phyloP scores from a whole-genome alignment of 257 asterid species.

The Nicotiana benthamiana region DNA sequence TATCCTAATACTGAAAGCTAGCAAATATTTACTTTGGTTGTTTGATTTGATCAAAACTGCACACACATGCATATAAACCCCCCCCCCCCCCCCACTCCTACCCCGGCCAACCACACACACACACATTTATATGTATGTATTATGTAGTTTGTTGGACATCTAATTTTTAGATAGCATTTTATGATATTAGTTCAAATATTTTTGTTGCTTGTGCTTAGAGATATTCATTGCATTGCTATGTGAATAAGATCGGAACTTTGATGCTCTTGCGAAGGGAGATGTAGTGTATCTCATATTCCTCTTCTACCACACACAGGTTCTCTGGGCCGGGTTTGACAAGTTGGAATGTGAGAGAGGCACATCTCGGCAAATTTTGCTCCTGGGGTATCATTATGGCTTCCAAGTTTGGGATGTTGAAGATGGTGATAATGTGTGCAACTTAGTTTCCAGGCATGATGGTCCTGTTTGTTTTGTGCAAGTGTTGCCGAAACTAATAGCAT shows the following conservation, averaged over 20 bases:
- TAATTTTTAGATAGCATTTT: neutral
- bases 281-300: slow-evolving; percentile 5
- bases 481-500: slow-evolving; percentile 48
- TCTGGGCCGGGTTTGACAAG: slow-evolving; percentile 71
- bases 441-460: slow-evolving; percentile 85
- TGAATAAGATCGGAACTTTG: neutral
- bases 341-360: slow-evolving; percentile 34
- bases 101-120: too few relatives aligned
- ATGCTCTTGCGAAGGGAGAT: neutral
- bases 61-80: too few relatives aligned
- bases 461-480: slow-evolving; percentile 80
- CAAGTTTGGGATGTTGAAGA: slow-evolving; percentile 96
- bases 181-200: neutral
- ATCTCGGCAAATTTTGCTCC: slow-evolving; percentile 40
- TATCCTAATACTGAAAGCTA: neutral
- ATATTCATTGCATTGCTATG: neutral
- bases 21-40: neutral
- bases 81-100: too few relatives aligned
- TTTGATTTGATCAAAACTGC: neutral
- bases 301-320: slow-evolving; percentile 42
- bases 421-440: slow-evolving; percentile 62
- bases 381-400: slow-evolving; percentile 70
- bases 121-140: neutral
- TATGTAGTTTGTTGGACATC: neutral
- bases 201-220: neutral